Base-by-base conservation (phyloP, 1,284 basidiomycete genomes). In the Bjerkandera adusta region DNA sequence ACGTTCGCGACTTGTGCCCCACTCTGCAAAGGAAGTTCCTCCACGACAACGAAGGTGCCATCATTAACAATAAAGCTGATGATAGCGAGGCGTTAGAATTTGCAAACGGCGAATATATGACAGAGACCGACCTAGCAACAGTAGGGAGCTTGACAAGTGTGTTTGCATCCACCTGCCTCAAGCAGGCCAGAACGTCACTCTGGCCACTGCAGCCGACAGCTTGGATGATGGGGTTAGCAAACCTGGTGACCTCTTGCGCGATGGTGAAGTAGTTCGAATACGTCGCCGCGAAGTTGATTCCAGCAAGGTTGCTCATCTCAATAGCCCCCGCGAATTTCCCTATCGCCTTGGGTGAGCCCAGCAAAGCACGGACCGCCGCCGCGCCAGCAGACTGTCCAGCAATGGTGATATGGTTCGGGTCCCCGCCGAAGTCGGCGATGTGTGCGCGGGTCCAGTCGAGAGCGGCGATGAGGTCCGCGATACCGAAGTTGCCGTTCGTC, bases 301-400 rank as follows among this genome's bases (percentile, higher is more conserved):
- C 75, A 3, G 66, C 74, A 1, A 76, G 63, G 53, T 74, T 76
- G 56, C 72, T 75, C 59, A 74, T 68, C 18, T 71, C 67, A 30
- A 77, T 69, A 7, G 72, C 74, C 10, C 67, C 75, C 1, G 67
- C 58, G 57, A 72, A 78, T 36, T 72, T 66, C 1, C 73, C 72
- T 26, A 69, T 70, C 1, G 74, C 69, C 16, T 61, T 62, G 2
- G 68, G 66, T 1, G 71, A 68, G 10, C 64, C 66, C 39, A 77
- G 63, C 5, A 76, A 61, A 0, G 72, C 68, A 3, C 74, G 68
- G 0, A 70, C 67, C 2, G 65, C 60, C 12, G 58, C 63, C 8
- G 66, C 69, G 26, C 69, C 70, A 12, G 71, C 68, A 32, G 65
- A 68, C 55, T 71, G 68, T 1, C 71, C 71, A 38, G 66, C 63